phyloP scores from a whole-genome alignment of 139 green algal species.

The Nannochloris sp. region DNA sequence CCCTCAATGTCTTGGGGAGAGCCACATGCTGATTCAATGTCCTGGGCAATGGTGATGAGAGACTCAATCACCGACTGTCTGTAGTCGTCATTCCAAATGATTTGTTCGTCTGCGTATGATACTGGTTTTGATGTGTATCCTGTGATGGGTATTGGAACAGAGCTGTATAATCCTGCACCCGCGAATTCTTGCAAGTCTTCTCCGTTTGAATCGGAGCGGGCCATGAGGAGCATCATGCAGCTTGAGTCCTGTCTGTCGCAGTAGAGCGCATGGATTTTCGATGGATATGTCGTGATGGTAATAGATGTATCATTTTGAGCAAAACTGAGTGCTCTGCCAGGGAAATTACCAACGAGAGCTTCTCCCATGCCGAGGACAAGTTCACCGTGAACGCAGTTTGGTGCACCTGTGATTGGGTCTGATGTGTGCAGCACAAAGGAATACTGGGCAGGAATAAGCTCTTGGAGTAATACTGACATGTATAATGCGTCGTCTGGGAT shows the following conservation, averaged over 20 bases:
- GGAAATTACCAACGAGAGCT: conserved; percentile 71
- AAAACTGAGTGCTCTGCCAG: conserved; percentile 64
- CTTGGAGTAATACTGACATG: conserved; percentile 76
- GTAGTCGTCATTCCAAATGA: conserved; percentile 56
- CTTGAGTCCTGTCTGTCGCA: conserved; percentile 7
- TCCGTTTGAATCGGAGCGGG: conserved; percentile 86
- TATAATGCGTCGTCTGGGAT: conserved; percentile 63
- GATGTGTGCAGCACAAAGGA: conserved; percentile 90
- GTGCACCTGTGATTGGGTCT: conserved; percentile 55
- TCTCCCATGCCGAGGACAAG: conserved; percentile 78
- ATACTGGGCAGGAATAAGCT: conserved; percentile 57
- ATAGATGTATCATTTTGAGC: background rate
- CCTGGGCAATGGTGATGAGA: conserved; percentile 40
- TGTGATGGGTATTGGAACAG: conserved; percentile 34
- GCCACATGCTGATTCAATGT: conserved; percentile 42
- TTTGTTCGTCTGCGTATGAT: conserved; percentile 49
- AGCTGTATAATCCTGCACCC: conserved; percentile 85
- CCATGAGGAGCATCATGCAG: conserved; percentile 56
- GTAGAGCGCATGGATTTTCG: background rate
- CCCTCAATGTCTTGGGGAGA: conserved; percentile 75
- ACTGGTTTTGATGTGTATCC: conserved; percentile 5
- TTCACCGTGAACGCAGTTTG: conserved; percentile 60
- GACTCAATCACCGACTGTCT: conserved; percentile 33
- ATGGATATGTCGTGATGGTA: background rate
- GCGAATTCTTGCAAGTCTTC: conserved; percentile 93